A percentile compares a stretch with the other conserved stretches of the same genome.
phyloP scores from a whole-genome alignment of 1,284 basidiomycete genomes.

The Rhodotorula mucilaginosa region DNA sequence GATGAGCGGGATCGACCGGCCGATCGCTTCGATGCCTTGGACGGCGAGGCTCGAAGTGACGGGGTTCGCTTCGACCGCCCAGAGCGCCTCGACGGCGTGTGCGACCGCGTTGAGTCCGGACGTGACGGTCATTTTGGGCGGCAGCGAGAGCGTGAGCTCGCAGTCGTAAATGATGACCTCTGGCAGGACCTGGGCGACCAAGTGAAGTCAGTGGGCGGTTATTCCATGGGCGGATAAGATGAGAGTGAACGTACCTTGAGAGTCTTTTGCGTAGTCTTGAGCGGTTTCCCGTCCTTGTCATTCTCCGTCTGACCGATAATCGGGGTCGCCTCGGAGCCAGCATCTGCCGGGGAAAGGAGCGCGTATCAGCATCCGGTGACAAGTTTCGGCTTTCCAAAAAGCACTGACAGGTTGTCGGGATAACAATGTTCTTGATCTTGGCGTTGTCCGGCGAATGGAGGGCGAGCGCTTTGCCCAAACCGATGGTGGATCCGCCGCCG shows the following conservation, averaged over 20 bases:
- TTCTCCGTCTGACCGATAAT: conserved; percentile 55
- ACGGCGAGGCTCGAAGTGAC: conserved; percentile 53
- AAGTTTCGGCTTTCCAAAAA: accelerated
- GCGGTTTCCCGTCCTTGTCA: conserved; percentile 45
- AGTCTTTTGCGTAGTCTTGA: conserved; percentile 54
- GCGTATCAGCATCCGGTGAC: too few relatives aligned
- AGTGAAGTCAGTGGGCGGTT: too few relatives aligned
- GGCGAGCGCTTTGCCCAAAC: conserved; percentile 54
- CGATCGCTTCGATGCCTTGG: conserved; percentile 52
- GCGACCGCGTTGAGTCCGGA: conserved; percentile 56
- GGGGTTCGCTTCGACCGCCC: conserved; percentile 53
- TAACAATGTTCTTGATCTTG: conserved; percentile 53
- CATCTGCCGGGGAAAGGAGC: conserved; percentile 27
- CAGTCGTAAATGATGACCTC: conserved; percentile 56
- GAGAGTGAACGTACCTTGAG: conserved; percentile 40
- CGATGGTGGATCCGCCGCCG: conserved; percentile 55
- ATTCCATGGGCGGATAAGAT: too few relatives aligned
- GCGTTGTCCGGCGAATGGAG: conserved; percentile 46
- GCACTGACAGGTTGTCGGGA: conserved; percentile 53
- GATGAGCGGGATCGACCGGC: conserved; percentile 50
- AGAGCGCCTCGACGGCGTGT: conserved; percentile 54
- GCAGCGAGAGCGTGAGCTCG: conserved; percentile 53
- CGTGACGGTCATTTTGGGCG: conserved; percentile 52
- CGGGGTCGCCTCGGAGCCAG: conserved; percentile 54
- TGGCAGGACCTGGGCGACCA: conserved; percentile 48